Percentiles rank a stretch among this genome's conserved stretches.
These are phyloP conservation scores for Pochonia chlamydosporia DNA, from an alignment of 2,329 filamentous ascomycete genomes.

Conservation along the genomic window DNA sequence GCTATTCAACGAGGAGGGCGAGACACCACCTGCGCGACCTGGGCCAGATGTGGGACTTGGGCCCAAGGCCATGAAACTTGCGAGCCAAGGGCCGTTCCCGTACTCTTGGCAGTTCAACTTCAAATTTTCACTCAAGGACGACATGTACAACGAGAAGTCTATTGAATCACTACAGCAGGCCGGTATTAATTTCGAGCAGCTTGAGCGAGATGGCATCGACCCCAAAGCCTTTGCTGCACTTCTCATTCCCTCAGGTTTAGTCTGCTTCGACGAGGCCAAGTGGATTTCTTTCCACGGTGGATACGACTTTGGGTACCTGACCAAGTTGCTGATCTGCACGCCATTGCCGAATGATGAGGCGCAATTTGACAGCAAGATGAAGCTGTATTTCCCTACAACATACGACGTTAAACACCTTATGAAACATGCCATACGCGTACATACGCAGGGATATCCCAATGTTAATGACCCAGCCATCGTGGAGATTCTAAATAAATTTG, in stretches of 20 bases:
- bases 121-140: slow-evolving; percentile 85
- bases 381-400: slow-evolving; percentile 86
- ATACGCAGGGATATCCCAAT: slow-evolving; percentile 56
- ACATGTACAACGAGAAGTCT: slow-evolving; percentile 97
- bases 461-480: slow-evolving; percentile 58
- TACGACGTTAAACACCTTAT: slow-evolving; percentile 98
- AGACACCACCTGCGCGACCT: slow-evolving; percentile 70
- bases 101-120: slow-evolving; percentile 99
- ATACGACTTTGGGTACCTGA: slow-evolving; percentile 96
- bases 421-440: slow-evolving; percentile 74
- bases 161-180: slow-evolving; percentile 86
- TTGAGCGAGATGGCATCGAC: slow-evolving; percentile 86
- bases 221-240: slow-evolving; percentile 82
- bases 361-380: slow-evolving; percentile 83
- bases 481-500: slow-evolving; percentile 77
- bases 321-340: slow-evolving; percentile 83
- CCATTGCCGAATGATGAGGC: slow-evolving; percentile 83
- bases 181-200: slow-evolving; percentile 83
- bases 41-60: slow-evolving; percentile 36
- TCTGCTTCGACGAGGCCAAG: slow-evolving; percentile 79
- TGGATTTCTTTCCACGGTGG: slow-evolving; percentile 98
- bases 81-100: slow-evolving; percentile 53
- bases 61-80: slow-evolving; percentile 32
- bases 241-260: slow-evolving; percentile 86
- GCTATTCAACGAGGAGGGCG: slow-evolving; percentile 84